Evolutionary conservation across 371 early-diverging fungal genomes (phyloP).

Genomic region (Mortierella sp.): DNA sequence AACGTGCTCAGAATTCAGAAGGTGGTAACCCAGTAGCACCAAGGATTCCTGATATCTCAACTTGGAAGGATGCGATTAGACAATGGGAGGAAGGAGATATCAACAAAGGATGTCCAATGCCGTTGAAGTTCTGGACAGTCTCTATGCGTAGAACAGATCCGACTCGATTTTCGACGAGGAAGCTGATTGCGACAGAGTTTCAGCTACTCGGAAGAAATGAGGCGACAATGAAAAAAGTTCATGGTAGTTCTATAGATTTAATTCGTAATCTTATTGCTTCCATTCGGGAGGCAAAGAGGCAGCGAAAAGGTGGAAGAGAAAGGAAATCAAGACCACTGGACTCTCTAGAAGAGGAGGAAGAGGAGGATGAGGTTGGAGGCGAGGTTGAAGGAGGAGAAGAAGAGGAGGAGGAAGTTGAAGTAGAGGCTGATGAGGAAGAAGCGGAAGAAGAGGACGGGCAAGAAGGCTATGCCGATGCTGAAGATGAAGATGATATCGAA

Average conservation of each 20-base stretch:
- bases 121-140: not conserved
- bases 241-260: not conserved
- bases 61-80: not conserved
- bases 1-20: not conserved
- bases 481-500: too few relatives aligned
- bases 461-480: too few relatives aligned
- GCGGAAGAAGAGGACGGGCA: not conserved
- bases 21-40: not conserved
- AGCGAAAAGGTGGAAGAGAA: not conserved
- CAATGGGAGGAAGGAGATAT: not conserved
- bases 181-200: not conserved
- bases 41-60: not conserved
- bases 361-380: not conserved
- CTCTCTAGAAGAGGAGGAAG: not conserved
- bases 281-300: not conserved
- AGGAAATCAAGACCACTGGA: not conserved
- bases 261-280: not conserved
- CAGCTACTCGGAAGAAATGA: not conserved
- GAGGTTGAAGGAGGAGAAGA: not conserved
- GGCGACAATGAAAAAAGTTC: not conserved
- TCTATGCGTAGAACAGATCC: not conserved
- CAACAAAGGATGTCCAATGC: not conserved
- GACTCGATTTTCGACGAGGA: not conserved
- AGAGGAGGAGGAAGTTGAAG: not conserved
- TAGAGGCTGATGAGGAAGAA: not conserved